Base-by-base conservation (phyloP, 208 protist species). In the Herpetomonas tarakana region DNA sequence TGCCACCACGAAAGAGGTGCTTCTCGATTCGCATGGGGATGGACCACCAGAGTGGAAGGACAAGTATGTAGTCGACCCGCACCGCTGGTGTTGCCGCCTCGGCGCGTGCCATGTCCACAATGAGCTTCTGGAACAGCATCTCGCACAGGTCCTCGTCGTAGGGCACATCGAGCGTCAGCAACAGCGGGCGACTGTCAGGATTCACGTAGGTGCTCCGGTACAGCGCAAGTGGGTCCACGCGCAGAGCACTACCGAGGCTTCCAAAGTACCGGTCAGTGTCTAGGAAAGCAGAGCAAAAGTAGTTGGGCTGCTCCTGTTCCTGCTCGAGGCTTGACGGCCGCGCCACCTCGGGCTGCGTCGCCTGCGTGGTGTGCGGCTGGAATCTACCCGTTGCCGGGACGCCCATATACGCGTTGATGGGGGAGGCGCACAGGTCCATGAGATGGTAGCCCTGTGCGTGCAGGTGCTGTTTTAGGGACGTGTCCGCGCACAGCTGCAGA, bases 71-170 rank as follows among this genome's bases (percentile, higher is more conserved):
- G 71, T 94, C 88, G 22, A 83, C 83, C 39, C 44, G 28, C 1
- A 59, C 53, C 6, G 49, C 26, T 0, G 31, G 22, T 30, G 47
- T 50, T 39, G 49, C 56, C 31, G 54, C 53, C 7, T 53, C n/a
- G 19, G 39, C 65, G 6, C 63, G 18, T 7, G 62, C 41, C 81
- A 94, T 88, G 59, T 94, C 88, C 21, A 27, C 31, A 25, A 78
- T 72, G 1, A 94, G 73, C 64, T 92, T 94, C 45, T 74, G 71
- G 58, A 94, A 92, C 12, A 94, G 81, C 29, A 74, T 56, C 73
- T 94, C 85, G 66, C 88, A 94, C 9, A 94, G 65, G 58, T 94
- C 88, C 62, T 94, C 88, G 61, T 94, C 88, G 58, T 94, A 94
- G 0, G 88, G 88, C 3, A 94, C 88, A 62, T 94, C 88, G 38